Evolutionary conservation across 352 stramenopile species (phyloP), one percentile per base, ranked within the genome.

Genomic region (Globisporangium megalacanthum): DNA sequence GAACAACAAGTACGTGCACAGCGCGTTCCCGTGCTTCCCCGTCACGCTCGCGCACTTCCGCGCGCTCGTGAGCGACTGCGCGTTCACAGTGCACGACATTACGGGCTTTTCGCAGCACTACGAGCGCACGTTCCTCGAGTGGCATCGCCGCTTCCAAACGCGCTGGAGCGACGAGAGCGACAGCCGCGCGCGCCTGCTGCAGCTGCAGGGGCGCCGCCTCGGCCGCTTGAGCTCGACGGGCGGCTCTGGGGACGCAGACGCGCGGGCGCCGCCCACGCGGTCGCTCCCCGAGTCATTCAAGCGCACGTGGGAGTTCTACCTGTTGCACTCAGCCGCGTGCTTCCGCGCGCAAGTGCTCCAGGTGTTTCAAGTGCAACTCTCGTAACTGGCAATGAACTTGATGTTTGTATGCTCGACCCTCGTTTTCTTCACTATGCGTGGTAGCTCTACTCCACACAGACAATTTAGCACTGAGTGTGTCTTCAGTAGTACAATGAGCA

Each of bases 261-360:
- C 19, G 22, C 44, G 46, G 52, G 46, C 20, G 52, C 61, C 37
- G 10, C 37, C 55, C 6, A 52, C 59, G 25, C 52, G 57, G 6
- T 83, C 70, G 20, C 61, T 92, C 15, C 83, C 83, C 4, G 70
- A 89, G 49, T 90, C 79, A 5, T 96, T 94, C 51, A 78, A 85
- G 50, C 80, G 88, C 41, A 92, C 81, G 33, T 96, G 83, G 83
- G 83, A 95, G 61, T 95, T 95, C 61, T 95, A 96, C 56, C 56
- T 96, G 55, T 69, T 91, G 39, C 88, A 96, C 53, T 95, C 80
- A 8, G 86, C 87, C 29, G 86, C 84, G 25, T 92, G 83, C 63
- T 96, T 90, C 54, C 79, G 78, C 7, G 78, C 79, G 1, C 72
- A 79, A 19, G 76, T 79, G 37, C 73, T 92, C 31, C 79, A 91